A percentile compares a stretch with the other conserved stretches of the same genome.
phyloP scores from a whole-genome alignment of 2,329 filamentous ascomycete genomes.

The Periconia sp. region DNA sequence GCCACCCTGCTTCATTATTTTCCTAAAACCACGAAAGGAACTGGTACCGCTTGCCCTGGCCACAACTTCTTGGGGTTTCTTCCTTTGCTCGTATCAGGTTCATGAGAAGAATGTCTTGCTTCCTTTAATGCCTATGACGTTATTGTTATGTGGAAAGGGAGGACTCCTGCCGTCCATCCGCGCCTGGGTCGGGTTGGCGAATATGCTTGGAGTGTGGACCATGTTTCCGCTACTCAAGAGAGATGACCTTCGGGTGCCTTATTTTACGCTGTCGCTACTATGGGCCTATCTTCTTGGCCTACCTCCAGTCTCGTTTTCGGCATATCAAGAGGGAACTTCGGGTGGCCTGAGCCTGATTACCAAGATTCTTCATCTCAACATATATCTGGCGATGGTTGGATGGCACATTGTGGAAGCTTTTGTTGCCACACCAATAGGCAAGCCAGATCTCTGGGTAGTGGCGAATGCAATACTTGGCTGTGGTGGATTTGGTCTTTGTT shows the following conservation, averaged over 20 bases:
- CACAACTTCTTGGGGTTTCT: slow-evolving; percentile 92
- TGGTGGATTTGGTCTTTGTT: slow-evolving; percentile 82
- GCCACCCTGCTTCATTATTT: slow-evolving; percentile 77
- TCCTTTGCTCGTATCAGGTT: slow-evolving; percentile 95
- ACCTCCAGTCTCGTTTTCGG: slow-evolving; percentile 72
- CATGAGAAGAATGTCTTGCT: slow-evolving; percentile 97
- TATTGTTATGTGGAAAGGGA: slow-evolving; percentile 76
- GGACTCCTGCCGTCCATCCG: slow-evolving; percentile 76
- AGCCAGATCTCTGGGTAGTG: slow-evolving; percentile 94
- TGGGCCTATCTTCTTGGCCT: slow-evolving; percentile 92
- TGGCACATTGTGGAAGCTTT: slow-evolving; percentile 81
- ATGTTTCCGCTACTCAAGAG: slow-evolving; percentile 88
- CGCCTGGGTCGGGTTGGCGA: slow-evolving; percentile 95
- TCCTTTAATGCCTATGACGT: slow-evolving; percentile 88
- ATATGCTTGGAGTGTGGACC: slow-evolving; percentile 86
- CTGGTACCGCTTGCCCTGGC: slow-evolving; percentile 80
- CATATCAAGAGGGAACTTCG: slow-evolving; percentile 58
- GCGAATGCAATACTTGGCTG: slow-evolving; percentile 85
- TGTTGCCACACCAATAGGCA: slow-evolving; percentile 67
- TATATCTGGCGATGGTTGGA: slow-evolving; percentile 74
- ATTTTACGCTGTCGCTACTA: slow-evolving; percentile 78
- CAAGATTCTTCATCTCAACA: slow-evolving; percentile 72
- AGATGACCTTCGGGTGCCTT: slow-evolving; percentile 82
- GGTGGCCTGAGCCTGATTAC: slow-evolving; percentile 56
- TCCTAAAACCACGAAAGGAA: slow-evolving; percentile 74